Conservation (phyloP, 2,329 filamentous ascomycete genomes). For the Trichophaea hybrida region DNA sequence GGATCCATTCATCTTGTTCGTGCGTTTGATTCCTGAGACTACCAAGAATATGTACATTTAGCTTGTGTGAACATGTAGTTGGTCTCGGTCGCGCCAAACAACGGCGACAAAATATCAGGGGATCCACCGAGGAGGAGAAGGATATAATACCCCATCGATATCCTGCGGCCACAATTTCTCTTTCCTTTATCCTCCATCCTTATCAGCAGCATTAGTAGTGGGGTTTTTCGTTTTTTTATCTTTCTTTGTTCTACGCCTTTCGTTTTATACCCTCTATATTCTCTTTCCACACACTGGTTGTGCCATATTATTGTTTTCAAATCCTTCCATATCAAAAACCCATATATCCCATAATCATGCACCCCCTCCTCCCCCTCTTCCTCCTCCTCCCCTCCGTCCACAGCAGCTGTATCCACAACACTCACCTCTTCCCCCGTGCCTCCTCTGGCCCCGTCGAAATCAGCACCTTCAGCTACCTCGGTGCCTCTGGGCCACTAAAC, state of each 20-base stretch:
- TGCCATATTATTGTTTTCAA: background rate
- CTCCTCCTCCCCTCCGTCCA: background rate
- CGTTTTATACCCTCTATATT: background rate
- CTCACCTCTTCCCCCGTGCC: constrained; percentile 30
- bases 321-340: background rate
- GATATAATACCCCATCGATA: background rate
- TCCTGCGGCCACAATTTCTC: background rate
- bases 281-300: background rate
- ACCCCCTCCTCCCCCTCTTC: background rate
- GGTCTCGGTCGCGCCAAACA: no score
- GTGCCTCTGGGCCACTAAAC: constrained; percentile 37
- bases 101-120: no score
- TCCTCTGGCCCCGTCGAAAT: constrained; percentile 29
- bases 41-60: no score
- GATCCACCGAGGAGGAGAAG: background rate
- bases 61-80: no score
- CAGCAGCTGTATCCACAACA: constrained; percentile 34
- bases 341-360: background rate
- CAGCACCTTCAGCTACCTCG: constrained; percentile 34
- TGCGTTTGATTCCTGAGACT: no score
- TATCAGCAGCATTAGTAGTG: background rate
- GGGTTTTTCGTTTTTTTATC: background rate
- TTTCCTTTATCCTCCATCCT: background rate
- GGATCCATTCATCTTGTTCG: no score
- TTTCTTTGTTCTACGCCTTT: background rate